phyloP scores from a whole-genome alignment of 495 filamentous ascomycete species.

The Rhypophila decipiens region DNA sequence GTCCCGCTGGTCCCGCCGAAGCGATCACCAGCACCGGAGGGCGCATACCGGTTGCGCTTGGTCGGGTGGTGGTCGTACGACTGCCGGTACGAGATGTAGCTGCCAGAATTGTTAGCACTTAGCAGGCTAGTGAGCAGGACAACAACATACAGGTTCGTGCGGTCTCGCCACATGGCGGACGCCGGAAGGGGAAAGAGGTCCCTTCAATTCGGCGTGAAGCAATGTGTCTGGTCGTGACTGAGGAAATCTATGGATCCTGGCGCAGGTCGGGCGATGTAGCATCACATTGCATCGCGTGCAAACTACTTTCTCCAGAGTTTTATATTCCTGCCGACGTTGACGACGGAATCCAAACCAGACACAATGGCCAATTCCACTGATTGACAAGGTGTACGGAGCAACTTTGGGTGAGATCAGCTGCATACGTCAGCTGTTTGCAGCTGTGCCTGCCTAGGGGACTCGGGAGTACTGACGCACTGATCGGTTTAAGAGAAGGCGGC shows the following conservation, averaged over 20 bases:
- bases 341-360: conserved; percentile 3
- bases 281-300: conserved; percentile 25
- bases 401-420: neutral
- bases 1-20: conserved; percentile 44
- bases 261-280: conserved; percentile 13
- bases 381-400: neutral
- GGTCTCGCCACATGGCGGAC: conserved; percentile 90
- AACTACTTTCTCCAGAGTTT: neutral
- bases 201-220: conserved; percentile 26
- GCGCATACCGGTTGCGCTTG: conserved; percentile 68
- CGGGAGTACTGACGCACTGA: too few relatives aligned
- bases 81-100: conserved; percentile 97
- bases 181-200: conserved; percentile 33
- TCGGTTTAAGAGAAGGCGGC: neutral
- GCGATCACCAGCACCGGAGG: conserved; percentile 56
- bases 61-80: conserved; percentile 93
- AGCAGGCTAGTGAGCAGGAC: neutral
- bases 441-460: too few relatives aligned
- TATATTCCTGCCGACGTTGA: conserved; percentile 6
- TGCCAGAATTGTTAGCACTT: conserved; percentile 26
- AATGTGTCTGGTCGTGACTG: too few relatives aligned
- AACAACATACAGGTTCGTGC: conserved; percentile 81
- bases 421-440: too few relatives aligned
- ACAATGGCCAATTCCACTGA: conserved; percentile 5
- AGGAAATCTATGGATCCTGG: conserved; percentile 5